These are phyloP conservation scores for Psidium guajava DNA, from an alignment of 345 rosid species.

Conservation along the genomic window DNA sequence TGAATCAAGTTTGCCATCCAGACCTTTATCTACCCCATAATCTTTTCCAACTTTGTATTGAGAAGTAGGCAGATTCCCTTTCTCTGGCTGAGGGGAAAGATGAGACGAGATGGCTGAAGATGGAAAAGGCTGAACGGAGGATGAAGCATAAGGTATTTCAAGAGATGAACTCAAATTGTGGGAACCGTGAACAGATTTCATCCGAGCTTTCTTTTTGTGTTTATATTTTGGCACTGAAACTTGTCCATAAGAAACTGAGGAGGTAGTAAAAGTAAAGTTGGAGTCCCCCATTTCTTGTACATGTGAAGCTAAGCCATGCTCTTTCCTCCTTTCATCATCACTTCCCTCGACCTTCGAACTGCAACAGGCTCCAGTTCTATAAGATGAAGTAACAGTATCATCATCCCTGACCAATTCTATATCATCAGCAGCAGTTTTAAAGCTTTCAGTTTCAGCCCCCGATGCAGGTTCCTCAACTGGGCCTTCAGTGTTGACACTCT, in stretches of 20 bases:
- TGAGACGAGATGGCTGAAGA: conserved; percentile 29
- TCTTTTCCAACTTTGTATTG: conserved; percentile 19
- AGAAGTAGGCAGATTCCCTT: conserved; percentile 19
- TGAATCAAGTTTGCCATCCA: conserved; percentile 28
- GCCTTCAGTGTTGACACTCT: conserved; percentile 23
- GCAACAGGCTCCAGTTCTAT: conserved; percentile 50
- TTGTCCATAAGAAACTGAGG: conserved; percentile 39
- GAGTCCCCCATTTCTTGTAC: conserved; percentile 26
- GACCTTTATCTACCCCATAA: conserved; percentile 25
- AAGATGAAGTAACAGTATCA: conserved; percentile 32
- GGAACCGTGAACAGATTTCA: conserved; percentile 28
- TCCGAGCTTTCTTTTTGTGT: conserved; percentile 35
- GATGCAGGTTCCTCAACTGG: conserved; percentile 39
- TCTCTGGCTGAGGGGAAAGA: conserved; percentile 27
- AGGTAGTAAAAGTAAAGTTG: conserved; percentile 69
- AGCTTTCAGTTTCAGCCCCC: conserved; percentile 84
- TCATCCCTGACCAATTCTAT: conserved; percentile 44
- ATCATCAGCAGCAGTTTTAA: conserved; percentile 77
- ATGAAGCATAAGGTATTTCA: conserved; percentile 26
- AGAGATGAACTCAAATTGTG: conserved; percentile 18
- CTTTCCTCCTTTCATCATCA: conserved; percentile 28
- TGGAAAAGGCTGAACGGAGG: conserved; percentile 37
- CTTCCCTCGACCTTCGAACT: conserved; percentile 29
- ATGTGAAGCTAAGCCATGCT: conserved; percentile 16
- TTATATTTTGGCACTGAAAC: conserved; percentile 26